A percentile compares a stretch with the other conserved stretches of the same genome.
These are phyloP conservation scores for Yamadazyma buinensis DNA, from an alignment of 1,139 yeast species.

Conservation along the genomic window DNA sequence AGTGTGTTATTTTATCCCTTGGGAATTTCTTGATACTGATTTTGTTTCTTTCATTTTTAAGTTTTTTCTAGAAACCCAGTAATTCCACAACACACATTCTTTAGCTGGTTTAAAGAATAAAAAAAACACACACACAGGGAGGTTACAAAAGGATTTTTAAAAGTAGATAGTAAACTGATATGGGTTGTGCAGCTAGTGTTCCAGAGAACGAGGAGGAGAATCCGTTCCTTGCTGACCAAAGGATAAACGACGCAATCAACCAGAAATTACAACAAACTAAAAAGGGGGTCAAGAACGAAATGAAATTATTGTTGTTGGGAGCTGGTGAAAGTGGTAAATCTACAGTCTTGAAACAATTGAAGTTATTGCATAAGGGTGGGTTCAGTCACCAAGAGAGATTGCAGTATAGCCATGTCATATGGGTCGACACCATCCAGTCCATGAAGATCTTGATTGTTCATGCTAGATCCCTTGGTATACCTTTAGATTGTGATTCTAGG, in stretches of 20 bases:
- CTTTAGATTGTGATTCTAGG: slow-evolving; percentile 54
- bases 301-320: slow-evolving; percentile 72
- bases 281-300: slow-evolving; percentile 45
- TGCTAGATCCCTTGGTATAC: slow-evolving; percentile 59
- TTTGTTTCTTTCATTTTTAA: too few relatives aligned
- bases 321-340: slow-evolving; percentile 98
- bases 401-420: slow-evolving; percentile 85
- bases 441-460: slow-evolving; percentile 80
- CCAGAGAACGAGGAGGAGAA: slow-evolving; percentile 45
- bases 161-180: slow-evolving; percentile 14
- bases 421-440: slow-evolving; percentile 89
- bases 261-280: slow-evolving; percentile 55
- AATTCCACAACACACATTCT: too few relatives aligned
- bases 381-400: slow-evolving; percentile 74
- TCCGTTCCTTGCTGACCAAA: slow-evolving; percentile 47
- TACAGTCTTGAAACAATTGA: slow-evolving; percentile 91
- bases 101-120: too few relatives aligned
- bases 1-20: too few relatives aligned
- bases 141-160: too few relatives aligned
- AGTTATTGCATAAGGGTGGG: slow-evolving; percentile 81
- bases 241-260: slow-evolving; percentile 65
- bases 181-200: slow-evolving; percentile 71
- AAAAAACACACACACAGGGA: too few relatives aligned
- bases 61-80: too few relatives aligned
- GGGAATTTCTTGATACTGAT: too few relatives aligned